These are phyloP conservation scores for Spizellomyces sp. DNA, from an alignment of 192 early-diverging fungal genomes.

Conservation along the genomic window DNA sequence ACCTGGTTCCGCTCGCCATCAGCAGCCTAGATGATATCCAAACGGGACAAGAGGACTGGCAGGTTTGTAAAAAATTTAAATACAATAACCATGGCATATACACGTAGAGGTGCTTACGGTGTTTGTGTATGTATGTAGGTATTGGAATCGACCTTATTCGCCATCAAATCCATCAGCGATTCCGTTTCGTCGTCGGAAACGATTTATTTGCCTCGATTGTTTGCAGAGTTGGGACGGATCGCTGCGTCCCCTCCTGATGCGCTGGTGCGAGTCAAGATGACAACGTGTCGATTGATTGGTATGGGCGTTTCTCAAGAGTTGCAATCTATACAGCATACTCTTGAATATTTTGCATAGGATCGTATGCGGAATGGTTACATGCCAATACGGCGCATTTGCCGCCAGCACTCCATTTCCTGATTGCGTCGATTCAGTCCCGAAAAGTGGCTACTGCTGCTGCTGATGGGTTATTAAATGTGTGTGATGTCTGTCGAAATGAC, in stretches of 20 bases:
- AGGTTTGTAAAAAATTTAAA: not conserved
- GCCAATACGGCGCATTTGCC: slow-evolving; percentile 26
- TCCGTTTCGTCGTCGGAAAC: not conserved
- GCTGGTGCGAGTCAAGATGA: not conserved
- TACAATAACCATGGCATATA: no score
- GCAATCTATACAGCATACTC: not conserved
- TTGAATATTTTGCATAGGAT: slow-evolving; percentile 19
- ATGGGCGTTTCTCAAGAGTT: not conserved
- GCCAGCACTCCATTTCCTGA: slow-evolving; percentile 30
- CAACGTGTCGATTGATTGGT: slow-evolving; percentile 1
- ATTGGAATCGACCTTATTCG: slow-evolving; percentile 37
- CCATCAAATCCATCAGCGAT: slow-evolving; percentile 40
- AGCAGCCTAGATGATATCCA: slow-evolving; percentile 24
- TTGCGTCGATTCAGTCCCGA: slow-evolving; percentile 11
- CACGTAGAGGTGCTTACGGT: no score
- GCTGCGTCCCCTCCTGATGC: not conserved
- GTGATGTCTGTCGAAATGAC: slow-evolving; percentile 26
- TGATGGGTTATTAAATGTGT: slow-evolving; percentile 24
- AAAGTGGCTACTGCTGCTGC: slow-evolving; percentile 23
- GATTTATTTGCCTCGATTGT: not conserved
- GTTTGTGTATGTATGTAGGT: slow-evolving; percentile 6
- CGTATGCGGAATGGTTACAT: slow-evolving; percentile 37
- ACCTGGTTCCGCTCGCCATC: slow-evolving; percentile 26
- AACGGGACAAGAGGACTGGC: not conserved
- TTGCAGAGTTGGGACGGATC: not conserved